Conservation (phyloP, 257 asterid species). For the Solanum bulbocastanum region DNA sequence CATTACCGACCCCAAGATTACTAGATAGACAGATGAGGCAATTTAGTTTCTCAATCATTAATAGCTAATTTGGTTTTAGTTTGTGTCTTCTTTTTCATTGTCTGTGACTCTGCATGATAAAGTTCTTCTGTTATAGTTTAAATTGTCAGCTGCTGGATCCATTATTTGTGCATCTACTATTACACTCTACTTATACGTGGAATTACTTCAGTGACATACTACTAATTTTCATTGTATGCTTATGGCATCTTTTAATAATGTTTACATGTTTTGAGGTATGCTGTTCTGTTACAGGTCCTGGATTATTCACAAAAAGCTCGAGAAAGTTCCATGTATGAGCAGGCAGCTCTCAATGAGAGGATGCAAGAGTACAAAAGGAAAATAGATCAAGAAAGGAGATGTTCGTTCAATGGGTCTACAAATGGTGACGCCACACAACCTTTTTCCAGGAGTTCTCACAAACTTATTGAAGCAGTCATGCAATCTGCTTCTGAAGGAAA, state of each 20-base stretch:
- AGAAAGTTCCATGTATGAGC: slow-evolving; percentile 61
- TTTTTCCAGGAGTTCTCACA: slow-evolving; percentile 53
- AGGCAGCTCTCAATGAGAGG: slow-evolving; percentile 63
- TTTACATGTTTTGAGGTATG: not conserved
- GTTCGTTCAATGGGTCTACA: slow-evolving; percentile 35
- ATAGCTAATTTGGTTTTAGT: not conserved
- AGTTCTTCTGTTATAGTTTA: not conserved
- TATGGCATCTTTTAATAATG: not conserved
- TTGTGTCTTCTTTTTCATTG: not conserved
- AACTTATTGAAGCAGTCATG: slow-evolving; percentile 80
- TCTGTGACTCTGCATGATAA: not conserved
- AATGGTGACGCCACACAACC: slow-evolving; percentile 37
- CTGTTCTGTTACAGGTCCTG: slow-evolving; percentile 43
- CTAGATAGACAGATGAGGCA: not conserved
- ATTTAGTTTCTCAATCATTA: not conserved
- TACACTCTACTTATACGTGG: not conserved
- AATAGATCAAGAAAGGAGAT: slow-evolving; percentile 52
- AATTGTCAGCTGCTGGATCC: not conserved
- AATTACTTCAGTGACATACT: not conserved
- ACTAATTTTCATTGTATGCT: not conserved
- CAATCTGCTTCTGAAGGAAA: slow-evolving; percentile 74
- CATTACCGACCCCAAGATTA: not conserved
- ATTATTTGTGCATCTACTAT: not conserved
- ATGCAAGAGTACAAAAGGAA: slow-evolving; percentile 67
- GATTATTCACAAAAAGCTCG: slow-evolving; percentile 74